These are phyloP conservation scores for Alternaria ventricosa DNA, from an alignment of 2,329 filamentous ascomycete species.

Conservation along the genomic window DNA sequence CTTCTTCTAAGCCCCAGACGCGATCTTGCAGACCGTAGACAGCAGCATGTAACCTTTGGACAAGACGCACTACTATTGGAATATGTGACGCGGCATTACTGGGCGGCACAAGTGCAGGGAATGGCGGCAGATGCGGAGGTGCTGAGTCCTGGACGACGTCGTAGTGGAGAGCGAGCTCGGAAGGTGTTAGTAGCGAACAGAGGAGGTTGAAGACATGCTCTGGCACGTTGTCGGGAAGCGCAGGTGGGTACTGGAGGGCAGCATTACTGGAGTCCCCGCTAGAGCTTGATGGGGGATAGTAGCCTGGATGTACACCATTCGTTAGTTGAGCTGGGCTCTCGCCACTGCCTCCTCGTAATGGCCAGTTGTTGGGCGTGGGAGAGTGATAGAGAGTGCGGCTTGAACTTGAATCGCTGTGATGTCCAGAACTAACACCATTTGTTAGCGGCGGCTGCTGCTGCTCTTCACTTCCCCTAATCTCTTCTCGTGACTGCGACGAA, in stretches of 20 bases:
- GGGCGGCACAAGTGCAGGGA: background rate
- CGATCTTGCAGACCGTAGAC: constrained; percentile 17
- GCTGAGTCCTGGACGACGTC: background rate
- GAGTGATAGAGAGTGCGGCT: background rate
- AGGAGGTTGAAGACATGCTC: constrained; percentile 10
- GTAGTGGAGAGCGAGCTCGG: constrained; percentile 18
- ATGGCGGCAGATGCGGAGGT: background rate
- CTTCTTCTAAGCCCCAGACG: constrained; percentile 18
- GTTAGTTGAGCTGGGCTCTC: background rate
- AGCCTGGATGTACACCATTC: background rate
- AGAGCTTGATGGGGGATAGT: background rate
- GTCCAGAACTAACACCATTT: background rate
- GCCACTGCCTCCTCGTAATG: background rate
- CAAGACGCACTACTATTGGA: constrained; percentile 14
- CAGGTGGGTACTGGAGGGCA: background rate
- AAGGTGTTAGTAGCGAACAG: constrained; percentile 14
- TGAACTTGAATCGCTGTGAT: background rate
- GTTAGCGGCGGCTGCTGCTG: background rate
- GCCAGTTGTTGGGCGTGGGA: background rate
- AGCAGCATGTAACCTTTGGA: constrained; percentile 16
- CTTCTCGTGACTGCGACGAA: background rate
- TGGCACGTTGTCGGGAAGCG: background rate
- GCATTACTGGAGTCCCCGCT: background rate
- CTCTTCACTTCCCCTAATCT: background rate
- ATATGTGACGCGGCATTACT: background rate